phyloP scores from a whole-genome alignment of 2,329 filamentous ascomycete genomes.

The Pestalotiopsis sp. region DNA sequence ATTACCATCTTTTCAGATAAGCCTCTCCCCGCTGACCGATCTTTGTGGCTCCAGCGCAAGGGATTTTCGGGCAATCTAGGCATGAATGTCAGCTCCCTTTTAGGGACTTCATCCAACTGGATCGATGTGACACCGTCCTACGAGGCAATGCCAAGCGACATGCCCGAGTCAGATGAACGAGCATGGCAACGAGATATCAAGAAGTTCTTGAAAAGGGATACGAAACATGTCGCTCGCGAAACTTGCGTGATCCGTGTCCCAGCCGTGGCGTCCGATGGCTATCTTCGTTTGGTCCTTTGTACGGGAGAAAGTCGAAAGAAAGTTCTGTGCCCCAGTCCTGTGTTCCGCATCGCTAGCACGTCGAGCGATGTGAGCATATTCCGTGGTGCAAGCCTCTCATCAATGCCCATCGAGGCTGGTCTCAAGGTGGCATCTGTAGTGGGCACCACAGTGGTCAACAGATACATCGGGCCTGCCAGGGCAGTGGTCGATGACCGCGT shows the following conservation, averaged over 20 bases:
- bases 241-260: conserved; percentile 69
- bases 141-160: conserved; percentile 47
- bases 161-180: conserved; percentile 62
- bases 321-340: conserved; percentile 66
- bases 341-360: conserved; percentile 71
- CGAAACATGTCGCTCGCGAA: conserved; percentile 59
- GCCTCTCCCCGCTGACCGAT: conserved; percentile 58
- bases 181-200: conserved; percentile 70
- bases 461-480: conserved; percentile 44
- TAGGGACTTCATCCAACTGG: conserved; percentile 64
- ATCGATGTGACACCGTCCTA: conserved; percentile 67
- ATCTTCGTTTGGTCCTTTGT: conserved; percentile 70
- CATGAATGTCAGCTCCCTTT: conserved; percentile 66
- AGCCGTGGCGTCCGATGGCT: conserved; percentile 65
- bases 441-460: conserved; percentile 46
- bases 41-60: conserved; percentile 69
- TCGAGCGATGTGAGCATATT: conserved; percentile 63
- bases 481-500: conserved; percentile 45
- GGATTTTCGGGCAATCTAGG: conserved; percentile 71
- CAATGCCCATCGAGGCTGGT: conserved; percentile 68
- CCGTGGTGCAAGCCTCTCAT: conserved; percentile 66
- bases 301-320: conserved; percentile 43
- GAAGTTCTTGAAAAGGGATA: conserved; percentile 62
- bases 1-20: conserved; percentile 66
- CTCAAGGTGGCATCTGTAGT: conserved; percentile 58